Percentiles rank a stretch among this genome's conserved stretches.
phyloP scores from a whole-genome alignment of 208 protist genomes.

The Leishmania turanica region DNA sequence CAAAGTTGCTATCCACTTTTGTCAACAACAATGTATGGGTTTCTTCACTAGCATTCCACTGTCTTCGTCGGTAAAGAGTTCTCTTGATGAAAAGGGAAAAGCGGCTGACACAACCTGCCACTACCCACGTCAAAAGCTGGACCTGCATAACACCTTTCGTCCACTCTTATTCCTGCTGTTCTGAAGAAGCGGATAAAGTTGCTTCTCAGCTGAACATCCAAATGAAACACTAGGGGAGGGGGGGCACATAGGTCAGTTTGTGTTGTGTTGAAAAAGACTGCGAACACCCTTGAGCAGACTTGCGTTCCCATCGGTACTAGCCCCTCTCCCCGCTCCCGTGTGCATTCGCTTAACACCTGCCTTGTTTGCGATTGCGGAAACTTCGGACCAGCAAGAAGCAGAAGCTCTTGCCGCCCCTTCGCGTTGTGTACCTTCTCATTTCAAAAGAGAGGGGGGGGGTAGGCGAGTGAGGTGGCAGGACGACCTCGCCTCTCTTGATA shows the following conservation, averaged over 20 bases:
- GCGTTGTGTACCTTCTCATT: not conserved
- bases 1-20: not conserved
- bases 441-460: not conserved
- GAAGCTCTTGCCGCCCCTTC: too few relatives aligned
- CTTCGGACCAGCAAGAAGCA: too few relatives aligned
- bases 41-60: not conserved
- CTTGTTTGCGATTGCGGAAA: not conserved
- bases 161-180: not conserved
- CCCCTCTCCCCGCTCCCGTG: not conserved
- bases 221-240: not conserved
- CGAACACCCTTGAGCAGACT: not conserved
- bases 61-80: not conserved
- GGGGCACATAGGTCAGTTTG: not conserved
- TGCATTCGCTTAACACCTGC: not conserved
- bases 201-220: not conserved
- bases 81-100: not conserved
- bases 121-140: not conserved
- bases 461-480: not conserved
- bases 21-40: not conserved
- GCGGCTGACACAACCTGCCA: too few relatives aligned
- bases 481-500: not conserved
- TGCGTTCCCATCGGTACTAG: not conserved
- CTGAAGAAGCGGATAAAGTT: not conserved
- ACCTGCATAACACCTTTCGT: not conserved
- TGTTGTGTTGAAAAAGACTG: not conserved